phyloP scores from a whole-genome alignment of 495 filamentous ascomycete genomes.

The Penicillium lividum region DNA sequence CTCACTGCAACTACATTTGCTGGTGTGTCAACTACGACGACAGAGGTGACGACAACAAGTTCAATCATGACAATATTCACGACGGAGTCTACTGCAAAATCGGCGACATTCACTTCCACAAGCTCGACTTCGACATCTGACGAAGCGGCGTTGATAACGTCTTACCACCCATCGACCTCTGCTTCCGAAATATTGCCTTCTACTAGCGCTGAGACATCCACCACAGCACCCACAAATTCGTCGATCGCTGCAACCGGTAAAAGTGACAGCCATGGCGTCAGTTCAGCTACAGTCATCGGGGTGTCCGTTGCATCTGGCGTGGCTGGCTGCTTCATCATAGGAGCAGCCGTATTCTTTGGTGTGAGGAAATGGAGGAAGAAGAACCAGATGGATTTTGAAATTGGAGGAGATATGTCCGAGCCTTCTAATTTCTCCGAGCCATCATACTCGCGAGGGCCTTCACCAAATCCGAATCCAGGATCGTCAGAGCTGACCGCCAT shows the following conservation, averaged over 20 bases:
- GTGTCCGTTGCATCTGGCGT: conserved; percentile 45
- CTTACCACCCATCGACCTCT: conserved; percentile 2
- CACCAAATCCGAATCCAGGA: conserved; percentile 19
- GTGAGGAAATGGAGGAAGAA: conserved; percentile 34
- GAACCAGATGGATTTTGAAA: conserved; percentile 39
- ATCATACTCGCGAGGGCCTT: conserved; percentile 20
- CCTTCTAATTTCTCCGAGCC: conserved; percentile 37
- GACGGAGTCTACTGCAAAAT: conserved; percentile 1
- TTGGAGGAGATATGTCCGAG: conserved; percentile 46
- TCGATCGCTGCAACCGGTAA: conserved; percentile 13
- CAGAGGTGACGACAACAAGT: conserved; percentile 9
- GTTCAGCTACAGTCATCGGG: conserved; percentile 41
- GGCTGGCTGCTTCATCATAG: conserved; percentile 42
- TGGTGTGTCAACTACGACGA: conserved; percentile 29
- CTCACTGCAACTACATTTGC: conserved; percentile 60
- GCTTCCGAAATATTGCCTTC: neutral
- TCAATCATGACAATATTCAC: conserved; percentile 8
- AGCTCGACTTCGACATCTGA: conserved; percentile 1
- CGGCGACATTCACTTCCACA: conserved; percentile 1
- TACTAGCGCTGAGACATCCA: conserved; percentile 9
- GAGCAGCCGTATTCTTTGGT: conserved; percentile 37
- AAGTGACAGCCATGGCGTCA: conserved; percentile 23
- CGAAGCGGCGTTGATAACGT: neutral
- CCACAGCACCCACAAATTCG: conserved; percentile 16
- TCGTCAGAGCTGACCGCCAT: conserved; percentile 7